phyloP scores from a whole-genome alignment of 768 basidiomycete genomes.

The Macrolepiota albuminosa region DNA sequence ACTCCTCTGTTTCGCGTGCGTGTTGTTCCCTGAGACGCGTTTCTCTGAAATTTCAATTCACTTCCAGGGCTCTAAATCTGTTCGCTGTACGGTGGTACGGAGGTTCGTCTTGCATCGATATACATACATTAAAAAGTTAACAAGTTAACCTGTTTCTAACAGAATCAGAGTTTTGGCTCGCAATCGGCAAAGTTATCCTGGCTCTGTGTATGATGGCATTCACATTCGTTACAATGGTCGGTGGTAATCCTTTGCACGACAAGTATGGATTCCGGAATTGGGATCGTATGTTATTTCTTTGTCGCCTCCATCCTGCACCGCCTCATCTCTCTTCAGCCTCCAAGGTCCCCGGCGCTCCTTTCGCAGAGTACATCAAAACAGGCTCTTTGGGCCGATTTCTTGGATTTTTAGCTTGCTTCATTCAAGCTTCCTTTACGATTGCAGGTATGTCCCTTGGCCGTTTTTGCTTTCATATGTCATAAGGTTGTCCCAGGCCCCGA shows the following conservation, averaged over 20 bases:
- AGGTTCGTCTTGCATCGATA: constrained; percentile 23
- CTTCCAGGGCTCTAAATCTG: constrained; percentile 35
- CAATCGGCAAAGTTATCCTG: constrained; percentile 45
- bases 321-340: constrained; percentile 26
- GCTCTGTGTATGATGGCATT: constrained; percentile 44
- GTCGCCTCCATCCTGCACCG: not conserved
- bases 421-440: constrained; percentile 58
- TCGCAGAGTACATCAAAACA: constrained; percentile 49
- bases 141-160: not conserved
- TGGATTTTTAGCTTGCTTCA: constrained; percentile 59
- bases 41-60: not conserved
- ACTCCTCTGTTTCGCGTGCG: constrained; percentile 37
- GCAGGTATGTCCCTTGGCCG: constrained; percentile 36
- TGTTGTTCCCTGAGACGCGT: not conserved
- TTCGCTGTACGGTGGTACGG: constrained; percentile 48
- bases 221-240: constrained; percentile 58
- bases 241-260: constrained; percentile 52
- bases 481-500: constrained; percentile 33
- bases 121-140: no score
- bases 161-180: constrained; percentile 57
- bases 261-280: constrained; percentile 52
- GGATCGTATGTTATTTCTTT: constrained; percentile 31
- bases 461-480: not conserved
- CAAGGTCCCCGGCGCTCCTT: constrained; percentile 44
- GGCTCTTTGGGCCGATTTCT: constrained; percentile 57